phyloP scores from a whole-genome alignment of 2,329 filamentous ascomycete genomes.

The Cordyceps javanica region DNA sequence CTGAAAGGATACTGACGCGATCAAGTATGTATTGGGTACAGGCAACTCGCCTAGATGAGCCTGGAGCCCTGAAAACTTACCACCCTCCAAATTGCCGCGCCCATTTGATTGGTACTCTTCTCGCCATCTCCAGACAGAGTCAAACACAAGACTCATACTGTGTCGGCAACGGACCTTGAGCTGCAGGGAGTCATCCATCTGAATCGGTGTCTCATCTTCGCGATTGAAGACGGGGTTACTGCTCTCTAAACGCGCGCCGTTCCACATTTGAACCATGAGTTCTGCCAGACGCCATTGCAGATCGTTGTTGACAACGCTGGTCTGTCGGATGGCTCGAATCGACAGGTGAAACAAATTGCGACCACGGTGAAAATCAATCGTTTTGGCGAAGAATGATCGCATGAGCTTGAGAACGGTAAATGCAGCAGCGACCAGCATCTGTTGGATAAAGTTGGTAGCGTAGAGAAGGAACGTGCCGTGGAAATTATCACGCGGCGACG shows the following conservation, averaged over 20 bases:
- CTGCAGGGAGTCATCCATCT: constrained; percentile 65
- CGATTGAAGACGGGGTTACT: constrained; percentile 41
- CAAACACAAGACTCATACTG: constrained; percentile 80
- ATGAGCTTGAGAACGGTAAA: constrained; percentile 75
- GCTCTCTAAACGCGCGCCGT: constrained; percentile 53
- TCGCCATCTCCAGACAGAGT: constrained; percentile 81
- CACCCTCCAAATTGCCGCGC: constrained; percentile 65
- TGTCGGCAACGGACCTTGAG: constrained; percentile 77
- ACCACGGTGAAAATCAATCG: constrained; percentile 63
- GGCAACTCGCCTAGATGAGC: constrained; percentile 21
- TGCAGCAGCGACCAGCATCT: constrained; percentile 77
- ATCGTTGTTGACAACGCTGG: constrained; percentile 72
- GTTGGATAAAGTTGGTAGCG: constrained; percentile 70
- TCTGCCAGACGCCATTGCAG: constrained; percentile 74
- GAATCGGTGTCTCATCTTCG: constrained; percentile 42
- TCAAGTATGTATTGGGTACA: constrained; percentile 12
- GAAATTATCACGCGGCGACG: constrained; percentile 38
- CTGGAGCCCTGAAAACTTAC: constrained; percentile 41
- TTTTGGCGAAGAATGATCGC: constrained; percentile 66
- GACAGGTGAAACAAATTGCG: constrained; percentile 65
- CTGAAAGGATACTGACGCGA: not conserved
- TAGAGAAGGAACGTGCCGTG: constrained; percentile 55
- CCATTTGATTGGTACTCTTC: constrained; percentile 70
- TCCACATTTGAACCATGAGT: constrained; percentile 85
- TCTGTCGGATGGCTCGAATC: constrained; percentile 62